phyloP scores from a whole-genome alignment of 768 basidiomycete species.

The Neoboletus magnificus region DNA sequence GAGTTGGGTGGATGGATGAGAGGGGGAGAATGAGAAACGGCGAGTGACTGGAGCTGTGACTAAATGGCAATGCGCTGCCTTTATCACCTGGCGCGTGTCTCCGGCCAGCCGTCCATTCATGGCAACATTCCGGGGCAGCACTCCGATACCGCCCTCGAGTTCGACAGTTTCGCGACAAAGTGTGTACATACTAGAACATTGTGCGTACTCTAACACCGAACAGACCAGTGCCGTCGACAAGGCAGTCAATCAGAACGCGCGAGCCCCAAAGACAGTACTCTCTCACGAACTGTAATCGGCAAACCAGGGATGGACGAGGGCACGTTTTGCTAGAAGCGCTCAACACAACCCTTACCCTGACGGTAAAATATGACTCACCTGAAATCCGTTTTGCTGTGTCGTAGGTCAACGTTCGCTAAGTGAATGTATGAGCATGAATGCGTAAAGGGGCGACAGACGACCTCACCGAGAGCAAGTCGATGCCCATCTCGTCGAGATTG shows the following conservation, averaged over 20 bases:
- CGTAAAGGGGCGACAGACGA: neutral
- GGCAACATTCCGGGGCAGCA: constrained; percentile 22
- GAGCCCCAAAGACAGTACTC: neutral
- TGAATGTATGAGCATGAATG: neutral
- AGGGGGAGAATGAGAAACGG: constrained; percentile 14
- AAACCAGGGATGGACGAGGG: constrained; percentile 48
- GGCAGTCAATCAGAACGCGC: neutral
- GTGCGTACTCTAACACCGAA: constrained; percentile 20
- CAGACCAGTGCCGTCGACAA: constrained; percentile 1
- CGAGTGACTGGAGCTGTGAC: constrained; percentile 28
- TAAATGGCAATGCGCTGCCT: constrained; percentile 30
- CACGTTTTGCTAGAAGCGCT: constrained; percentile 50
- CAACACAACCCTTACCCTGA: neutral
- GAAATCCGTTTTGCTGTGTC: constrained; percentile 92
- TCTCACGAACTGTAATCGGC: constrained; percentile 43
- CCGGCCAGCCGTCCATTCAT: constrained; percentile 23
- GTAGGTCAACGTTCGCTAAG: constrained; percentile 69
- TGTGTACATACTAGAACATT: constrained; percentile 25
- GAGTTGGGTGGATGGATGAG: constrained; percentile 2
- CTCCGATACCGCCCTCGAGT: constrained; percentile 1
- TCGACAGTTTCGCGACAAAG: neutral
- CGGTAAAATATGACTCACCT: constrained; percentile 45
- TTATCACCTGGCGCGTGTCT: constrained; percentile 26
- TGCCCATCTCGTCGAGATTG: constrained; percentile 69
- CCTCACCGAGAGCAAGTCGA: constrained; percentile 73